Conservation (phyloP, 208 protist species). For the Porcisia hertigi region DNA sequence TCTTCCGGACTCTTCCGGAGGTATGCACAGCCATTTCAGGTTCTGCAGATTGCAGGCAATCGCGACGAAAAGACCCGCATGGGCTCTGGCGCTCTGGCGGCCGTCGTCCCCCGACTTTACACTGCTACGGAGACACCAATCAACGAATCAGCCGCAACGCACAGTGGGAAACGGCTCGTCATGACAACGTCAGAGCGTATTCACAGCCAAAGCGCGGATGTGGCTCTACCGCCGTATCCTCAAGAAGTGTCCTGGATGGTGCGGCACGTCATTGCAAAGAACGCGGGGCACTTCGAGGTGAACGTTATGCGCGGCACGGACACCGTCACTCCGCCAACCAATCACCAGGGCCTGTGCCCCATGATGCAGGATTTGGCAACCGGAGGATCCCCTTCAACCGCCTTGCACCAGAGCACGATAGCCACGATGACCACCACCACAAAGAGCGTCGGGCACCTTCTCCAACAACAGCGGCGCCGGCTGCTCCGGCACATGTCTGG, state of each 20-base stretch:
- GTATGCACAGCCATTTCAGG: constrained; percentile 24
- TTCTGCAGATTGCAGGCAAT: background rate
- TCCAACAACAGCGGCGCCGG: constrained; percentile 30
- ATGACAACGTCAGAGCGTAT: constrained; percentile 3
- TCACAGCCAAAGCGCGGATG: constrained; percentile 2
- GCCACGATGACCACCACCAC: constrained; percentile 25
- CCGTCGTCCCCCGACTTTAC: constrained; percentile 7
- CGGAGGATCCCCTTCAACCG: constrained; percentile 12
- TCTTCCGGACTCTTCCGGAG: constrained; percentile 16
- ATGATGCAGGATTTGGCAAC: constrained; percentile 24
- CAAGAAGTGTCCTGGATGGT: constrained; percentile 31
- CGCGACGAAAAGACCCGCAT: background rate
- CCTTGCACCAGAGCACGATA: constrained; percentile 12
- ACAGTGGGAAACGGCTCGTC: background rate
- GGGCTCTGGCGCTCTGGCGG: background rate
- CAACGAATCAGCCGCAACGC: constrained; percentile 6
- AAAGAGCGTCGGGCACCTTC: constrained; percentile 24
- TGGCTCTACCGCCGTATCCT: constrained; percentile 20
- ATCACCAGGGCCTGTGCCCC: background rate
- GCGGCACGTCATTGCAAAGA: constrained; percentile 27
- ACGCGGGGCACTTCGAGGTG: constrained; percentile 33
- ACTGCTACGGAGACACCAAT: background rate
- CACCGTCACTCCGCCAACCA: constrained; percentile 15
- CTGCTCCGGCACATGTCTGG: constrained; percentile 13
- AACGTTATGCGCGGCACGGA: constrained; percentile 29